Base-by-base conservation (phyloP, 2,329 filamentous ascomycete species). In the Trichoderma koningiopsis region DNA sequence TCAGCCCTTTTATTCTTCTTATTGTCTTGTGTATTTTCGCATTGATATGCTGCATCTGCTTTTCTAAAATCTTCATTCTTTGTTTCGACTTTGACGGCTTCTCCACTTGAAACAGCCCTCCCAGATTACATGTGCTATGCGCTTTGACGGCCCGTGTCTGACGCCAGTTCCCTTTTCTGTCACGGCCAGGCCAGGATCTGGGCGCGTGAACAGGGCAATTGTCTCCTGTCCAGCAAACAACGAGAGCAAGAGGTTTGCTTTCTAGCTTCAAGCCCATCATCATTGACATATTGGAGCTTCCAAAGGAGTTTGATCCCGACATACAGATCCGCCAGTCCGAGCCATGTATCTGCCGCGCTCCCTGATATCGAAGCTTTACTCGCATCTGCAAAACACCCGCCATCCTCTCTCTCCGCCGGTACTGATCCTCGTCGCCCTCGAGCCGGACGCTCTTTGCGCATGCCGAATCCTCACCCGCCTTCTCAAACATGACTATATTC, bases 401-500 rank as follows among this genome's bases (percentile, higher is more conserved):
- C 93, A 97, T 78, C 91, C 94, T n/a, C 88, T 95, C 63, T 96
- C 94, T 22, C 92, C 95, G 49, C 94, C 94, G 0, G 93, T 98
- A 66, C 87, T 98, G 31, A 89, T 99, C 72, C 91, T 99, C 68
- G 94, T 94, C 72, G 92, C 95, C 43, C 92, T 98, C 78, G 95
- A 97, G 77, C 94, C 96, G 68, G 96, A 99, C 82, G 92, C 96
- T 72, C 89, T 99, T 71, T 98, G 95, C 81, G 96, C 94, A 72
- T 97, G 94, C 79, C 93, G 94, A 71, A 97, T 99, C 71, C 88
- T 99, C 59, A 97, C 95, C 3, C 88, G 91, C 62, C 86, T 99
- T n/a, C 86, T 99, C 71, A 97, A 97, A 82, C 92, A 95, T 85
- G 96, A 99, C 84, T 98, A 97, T 78, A 97, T 99, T 74, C 92